Base-by-base conservation (phyloP, 177 flowering plant genomes). In the Vitis hybrid region DNA sequence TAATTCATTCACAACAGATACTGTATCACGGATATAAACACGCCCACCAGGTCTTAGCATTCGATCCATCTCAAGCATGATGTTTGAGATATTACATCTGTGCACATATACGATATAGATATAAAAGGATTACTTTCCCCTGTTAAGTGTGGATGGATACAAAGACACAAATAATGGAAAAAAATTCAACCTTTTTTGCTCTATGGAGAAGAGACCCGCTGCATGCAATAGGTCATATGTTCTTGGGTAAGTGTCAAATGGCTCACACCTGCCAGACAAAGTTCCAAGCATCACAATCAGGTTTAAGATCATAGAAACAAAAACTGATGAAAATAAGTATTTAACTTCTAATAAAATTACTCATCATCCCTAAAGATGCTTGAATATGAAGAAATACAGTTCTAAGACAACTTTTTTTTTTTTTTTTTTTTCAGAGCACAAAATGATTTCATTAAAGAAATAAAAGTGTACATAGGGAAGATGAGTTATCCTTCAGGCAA, bases 201-300 rank as follows among this genome's bases (percentile, higher is more conserved):
- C 98, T 12, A 81, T 68, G 13, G 99, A 87, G 78, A 95, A 89
- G 45, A 95, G 92, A 62, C 90, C 88, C 7, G 86, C 76, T 39
- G 98, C 99, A 78, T 95, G 97, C 80, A 95, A 56, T 45, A 93
- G 77, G 72, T 95, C 99, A 65, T 95, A 95, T 30, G 98, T 95
- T 78, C 98, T 93, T 60, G 99, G 98, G 70, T 95, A 93, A 9
- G 98, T 95, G 70, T 95, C 98, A 72, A 95, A 95, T 65, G 99
- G 89, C 68, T 95, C 99, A 79, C 99, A 95, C 99, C 98, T 91
- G 75, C 21, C 21, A 48, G 52, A 68, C 4, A 58, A 48, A 49
- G 26, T 51, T 8, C 13, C 30, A 62, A 50, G n/a, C 62, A 64
- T 60, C 60, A 48, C 4, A 64, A 39, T 39, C 45, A 39, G 0